A percentile compares a stretch with the other conserved stretches of the same genome.
Evolutionary conservation across 2,329 filamentous ascomycete species (phyloP).

Genomic region (Rhinocladiella mackenziei): DNA sequence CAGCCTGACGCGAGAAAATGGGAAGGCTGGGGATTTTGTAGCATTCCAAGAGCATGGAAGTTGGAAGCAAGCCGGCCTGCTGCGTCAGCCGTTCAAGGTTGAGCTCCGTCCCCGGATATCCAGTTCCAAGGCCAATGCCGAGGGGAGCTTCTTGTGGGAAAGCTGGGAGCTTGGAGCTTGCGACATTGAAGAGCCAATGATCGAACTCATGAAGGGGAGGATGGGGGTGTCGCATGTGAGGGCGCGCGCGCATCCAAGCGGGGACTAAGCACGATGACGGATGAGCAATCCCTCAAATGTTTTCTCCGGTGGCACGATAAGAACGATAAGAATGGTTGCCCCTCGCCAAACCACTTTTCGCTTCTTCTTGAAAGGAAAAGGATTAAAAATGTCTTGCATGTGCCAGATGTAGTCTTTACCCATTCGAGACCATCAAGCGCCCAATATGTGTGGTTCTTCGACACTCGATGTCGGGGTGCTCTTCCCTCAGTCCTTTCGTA

Average conservation of each 20-base stretch:
- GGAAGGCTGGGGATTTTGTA: slow-evolving; percentile 26
- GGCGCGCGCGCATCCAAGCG: not conserved
- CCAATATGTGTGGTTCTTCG: too few relatives aligned
- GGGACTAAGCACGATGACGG: slow-evolving; percentile 9
- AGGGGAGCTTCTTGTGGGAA: not conserved
- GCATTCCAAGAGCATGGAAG: slow-evolving; percentile 11
- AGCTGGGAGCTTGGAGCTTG: too few relatives aligned
- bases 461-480: too few relatives aligned
- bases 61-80: slow-evolving; percentile 1
- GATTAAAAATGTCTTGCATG: too few relatives aligned
- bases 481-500: too few relatives aligned
- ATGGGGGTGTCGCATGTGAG: not conserved
- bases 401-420: too few relatives aligned
- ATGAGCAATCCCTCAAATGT: not conserved
- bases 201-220: slow-evolving; percentile 4
- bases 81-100: slow-evolving; percentile 15
- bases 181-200: slow-evolving; percentile 19
- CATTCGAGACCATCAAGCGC: too few relatives aligned
- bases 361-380: too few relatives aligned
- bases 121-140: slow-evolving; percentile 12
- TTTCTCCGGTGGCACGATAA: too few relatives aligned
- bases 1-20: slow-evolving; percentile 15
- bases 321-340: too few relatives aligned
- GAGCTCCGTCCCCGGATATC: slow-evolving; percentile 2
- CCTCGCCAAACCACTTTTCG: too few relatives aligned